Conservation (phyloP, 176 grass and related monocot genomes). For the Pontederia paniculata region DNA sequence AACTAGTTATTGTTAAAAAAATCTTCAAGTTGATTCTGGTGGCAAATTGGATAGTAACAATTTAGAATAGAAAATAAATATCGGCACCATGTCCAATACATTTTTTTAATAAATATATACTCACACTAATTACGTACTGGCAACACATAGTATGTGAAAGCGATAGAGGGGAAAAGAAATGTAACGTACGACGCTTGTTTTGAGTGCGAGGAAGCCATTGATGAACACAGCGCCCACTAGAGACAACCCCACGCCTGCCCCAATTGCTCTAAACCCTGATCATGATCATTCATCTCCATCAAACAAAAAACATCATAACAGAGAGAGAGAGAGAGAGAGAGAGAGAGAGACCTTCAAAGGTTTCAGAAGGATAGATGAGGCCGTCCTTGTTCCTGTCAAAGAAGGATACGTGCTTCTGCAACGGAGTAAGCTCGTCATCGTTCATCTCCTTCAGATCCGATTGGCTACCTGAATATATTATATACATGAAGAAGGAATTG, state of each 20-base stretch:
- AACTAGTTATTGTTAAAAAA: too few relatives aligned
- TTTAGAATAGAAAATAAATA: too few relatives aligned
- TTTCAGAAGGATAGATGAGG: slow-evolving; percentile 44
- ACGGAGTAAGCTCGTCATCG: slow-evolving; percentile 38
- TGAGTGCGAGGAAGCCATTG: slow-evolving; percentile 10
- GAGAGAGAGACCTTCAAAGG: slow-evolving; percentile 29
- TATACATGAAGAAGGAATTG: too few relatives aligned
- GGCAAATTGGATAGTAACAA: too few relatives aligned
- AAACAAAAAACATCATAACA: neutral
- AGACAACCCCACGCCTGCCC: slow-evolving; percentile 2
- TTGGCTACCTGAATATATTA: too few relatives aligned
- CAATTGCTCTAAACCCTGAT: slow-evolving; percentile 13
- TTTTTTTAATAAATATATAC: too few relatives aligned
- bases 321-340: neutral
- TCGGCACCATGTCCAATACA: too few relatives aligned
- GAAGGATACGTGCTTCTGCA: slow-evolving; percentile 60
- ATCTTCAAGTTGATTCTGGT: too few relatives aligned
- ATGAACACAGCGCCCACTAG: neutral
- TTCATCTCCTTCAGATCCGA: slow-evolving; percentile 15
- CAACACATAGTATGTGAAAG: too few relatives aligned
- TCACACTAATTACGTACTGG: too few relatives aligned
- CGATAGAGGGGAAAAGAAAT: too few relatives aligned
- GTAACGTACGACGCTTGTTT: neutral
- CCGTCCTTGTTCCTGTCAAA: slow-evolving; percentile 68
- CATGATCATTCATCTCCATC: neutral